phyloP scores from a whole-genome alignment of 1,284 basidiomycete genomes.

The Sporisorium graminicola region DNA sequence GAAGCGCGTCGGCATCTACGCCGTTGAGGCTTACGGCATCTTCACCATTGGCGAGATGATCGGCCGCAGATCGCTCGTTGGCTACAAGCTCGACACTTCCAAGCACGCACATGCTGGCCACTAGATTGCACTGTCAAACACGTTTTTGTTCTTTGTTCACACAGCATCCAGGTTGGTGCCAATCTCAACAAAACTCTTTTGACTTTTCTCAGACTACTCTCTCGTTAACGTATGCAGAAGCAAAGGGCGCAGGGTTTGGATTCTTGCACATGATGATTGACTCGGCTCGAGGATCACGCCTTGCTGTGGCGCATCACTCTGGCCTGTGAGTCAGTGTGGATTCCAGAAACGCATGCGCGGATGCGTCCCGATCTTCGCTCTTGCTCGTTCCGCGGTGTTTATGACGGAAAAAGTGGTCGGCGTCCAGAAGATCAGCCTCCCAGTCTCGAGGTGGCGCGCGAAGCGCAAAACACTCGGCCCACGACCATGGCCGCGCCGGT shows the following conservation, averaged over 20 bases:
- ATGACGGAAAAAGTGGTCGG: not conserved
- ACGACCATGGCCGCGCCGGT: constrained; percentile 29
- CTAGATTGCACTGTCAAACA: constrained; percentile 21
- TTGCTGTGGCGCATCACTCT: not conserved
- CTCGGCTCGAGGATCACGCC: not conserved
- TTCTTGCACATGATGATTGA: not conserved
- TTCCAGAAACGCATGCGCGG: constrained; percentile 23
- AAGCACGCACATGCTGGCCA: constrained; percentile 54
- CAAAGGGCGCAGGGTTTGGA: not conserved
- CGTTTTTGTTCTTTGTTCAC: not conserved
- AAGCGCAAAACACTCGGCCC: constrained; percentile 29
- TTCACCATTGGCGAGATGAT: constrained; percentile 74
- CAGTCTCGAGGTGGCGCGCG: constrained; percentile 38
- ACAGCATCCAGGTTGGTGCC: not conserved
- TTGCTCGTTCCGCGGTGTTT: no score
- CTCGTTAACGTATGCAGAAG: not conserved
- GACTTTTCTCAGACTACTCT: not conserved
- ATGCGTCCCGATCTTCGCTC: not conserved
- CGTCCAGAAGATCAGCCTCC: constrained; percentile 22
- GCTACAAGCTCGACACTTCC: constrained; percentile 61
- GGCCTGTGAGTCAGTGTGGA: constrained; percentile 19
- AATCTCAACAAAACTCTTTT: constrained; percentile 1
- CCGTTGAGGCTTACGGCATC: constrained; percentile 86
- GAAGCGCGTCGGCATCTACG: constrained; percentile 81
- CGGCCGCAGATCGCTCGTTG: constrained; percentile 59